Evolutionary conservation across 441 rosid species (phyloP).

Genomic region (Rhodomyrtus psidioides): DNA sequence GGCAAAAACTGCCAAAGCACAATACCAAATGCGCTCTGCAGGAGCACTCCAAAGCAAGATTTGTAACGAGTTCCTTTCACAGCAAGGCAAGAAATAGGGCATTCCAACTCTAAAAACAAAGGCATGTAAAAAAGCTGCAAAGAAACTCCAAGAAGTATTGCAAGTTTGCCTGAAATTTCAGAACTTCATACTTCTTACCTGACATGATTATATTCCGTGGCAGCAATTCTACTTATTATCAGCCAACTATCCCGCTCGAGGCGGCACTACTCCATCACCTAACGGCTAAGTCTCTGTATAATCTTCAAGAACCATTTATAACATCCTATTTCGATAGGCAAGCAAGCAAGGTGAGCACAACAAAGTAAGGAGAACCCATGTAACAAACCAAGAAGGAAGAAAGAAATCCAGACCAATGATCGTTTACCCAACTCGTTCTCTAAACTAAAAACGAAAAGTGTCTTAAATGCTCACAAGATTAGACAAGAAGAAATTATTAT

Average conservation of each 20-base stretch:
- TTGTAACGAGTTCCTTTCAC: background rate
- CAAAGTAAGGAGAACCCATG: too few relatives aligned
- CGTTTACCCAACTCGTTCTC: too few relatives aligned
- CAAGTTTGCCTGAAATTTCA: background rate
- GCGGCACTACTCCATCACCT: background rate
- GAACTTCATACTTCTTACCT: background rate
- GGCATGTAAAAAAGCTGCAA: background rate
- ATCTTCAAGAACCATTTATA: background rate
- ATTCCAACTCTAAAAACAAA: background rate
- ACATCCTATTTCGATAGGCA: too few relatives aligned
- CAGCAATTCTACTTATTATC: background rate
- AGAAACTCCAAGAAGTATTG: background rate
- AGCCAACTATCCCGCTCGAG: background rate
- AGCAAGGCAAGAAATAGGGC: background rate
- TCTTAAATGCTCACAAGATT: too few relatives aligned
- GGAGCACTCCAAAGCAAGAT: background rate
- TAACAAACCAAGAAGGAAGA: too few relatives aligned
- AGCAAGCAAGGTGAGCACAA: too few relatives aligned
- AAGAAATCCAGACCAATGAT: too few relatives aligned
- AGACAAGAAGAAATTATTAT: too few relatives aligned
- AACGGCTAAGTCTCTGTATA: background rate
- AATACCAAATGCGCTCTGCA: background rate
- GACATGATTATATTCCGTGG: background rate
- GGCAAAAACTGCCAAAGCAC: background rate
- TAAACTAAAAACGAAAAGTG: too few relatives aligned